Conservation (phyloP, 371 early-diverging fungal species). For the Haplosporangium sp. region DNA sequence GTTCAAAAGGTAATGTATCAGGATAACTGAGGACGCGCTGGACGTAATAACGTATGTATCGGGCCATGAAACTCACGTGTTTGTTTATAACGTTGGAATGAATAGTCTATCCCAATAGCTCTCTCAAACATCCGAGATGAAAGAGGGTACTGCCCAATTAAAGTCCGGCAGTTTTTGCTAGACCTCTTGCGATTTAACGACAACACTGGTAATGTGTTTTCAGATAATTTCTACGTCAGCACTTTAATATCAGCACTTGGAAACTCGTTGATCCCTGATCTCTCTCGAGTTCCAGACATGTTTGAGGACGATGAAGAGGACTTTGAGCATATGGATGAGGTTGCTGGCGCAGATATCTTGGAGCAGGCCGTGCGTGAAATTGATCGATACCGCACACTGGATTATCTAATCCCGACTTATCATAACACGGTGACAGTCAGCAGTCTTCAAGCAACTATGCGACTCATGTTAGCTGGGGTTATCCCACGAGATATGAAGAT, state of each 20-base stretch:
- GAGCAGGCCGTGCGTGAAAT: conserved; percentile 74
- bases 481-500: conserved; percentile 73
- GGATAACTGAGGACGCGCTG: no score
- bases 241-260: conserved; percentile 79
- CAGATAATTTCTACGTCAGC: conserved; percentile 86
- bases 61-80: no score
- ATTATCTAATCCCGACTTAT: conserved; percentile 86
- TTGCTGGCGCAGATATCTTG: conserved; percentile 57
- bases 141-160: conserved; percentile 74
- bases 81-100: neutral
- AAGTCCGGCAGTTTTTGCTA: conserved; percentile 76
- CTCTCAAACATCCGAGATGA: conserved; percentile 78
- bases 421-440: conserved; percentile 87
- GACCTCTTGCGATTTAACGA: conserved; percentile 90
- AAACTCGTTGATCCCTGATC: conserved; percentile 72
- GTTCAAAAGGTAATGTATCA: conserved; percentile 74
- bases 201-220: conserved; percentile 89
- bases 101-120: conserved; percentile 75
- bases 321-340: conserved; percentile 58
- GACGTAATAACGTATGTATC: no score
- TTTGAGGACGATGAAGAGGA: conserved; percentile 57
- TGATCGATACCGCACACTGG: conserved; percentile 82
- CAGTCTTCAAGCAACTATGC: conserved; percentile 73
- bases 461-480: conserved; percentile 70
- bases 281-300: conserved; percentile 38